Base-by-base conservation (phyloP, 148 eudicot species). In the Beta vulgaris region DNA sequence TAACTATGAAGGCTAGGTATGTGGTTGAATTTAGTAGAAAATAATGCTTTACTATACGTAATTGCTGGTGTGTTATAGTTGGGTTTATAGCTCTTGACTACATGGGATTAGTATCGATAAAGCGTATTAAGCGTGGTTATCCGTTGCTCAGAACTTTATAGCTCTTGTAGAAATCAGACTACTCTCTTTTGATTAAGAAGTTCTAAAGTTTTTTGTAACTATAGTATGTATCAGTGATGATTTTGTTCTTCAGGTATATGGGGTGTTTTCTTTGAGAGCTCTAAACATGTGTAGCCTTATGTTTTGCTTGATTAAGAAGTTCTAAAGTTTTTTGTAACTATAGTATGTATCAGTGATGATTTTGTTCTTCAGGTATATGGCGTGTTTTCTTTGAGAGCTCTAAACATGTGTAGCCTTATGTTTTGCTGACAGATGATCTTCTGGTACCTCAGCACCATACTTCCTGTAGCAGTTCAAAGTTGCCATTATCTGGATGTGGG, bases 401-500 rank as follows among this genome's bases (percentile, higher is more conserved):
- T 64, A 3, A 31, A 44, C 42, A 57, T 72, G 42, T 54, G 7
- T 34, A 13, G 18, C 31, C 69, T 63, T 11, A 37, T 23, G 35
- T 60, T 51, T 35, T 78, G n/a, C 40, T 72, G 59, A 81, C 85
- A 86, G 89, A 78, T 78, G 75, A 73, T 61, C 71, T 19, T 66
- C 72, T 65, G 51, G 82, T 81, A 39, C 60, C 57, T 31, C 87
- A 74, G 32, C 77, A 79, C 66, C 81, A 85, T 60, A 86, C 96
- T 71, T 71, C 84, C 16, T 74, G 85, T 79, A 87, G 97, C 85
- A 91, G 94, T 84, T 92, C 99, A 81, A 95, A 90, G 82, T 39
- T 86, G 53, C 78, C 97, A 29, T 80, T 95, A 68, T 80, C 70
- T 69, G 88, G 82, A 65, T 75, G 82, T 78, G 87, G 88, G 34